These are phyloP conservation scores for Cenchrus purpureus DNA, from an alignment of 176 grass and related monocot genomes.

Conservation along the genomic window DNA sequence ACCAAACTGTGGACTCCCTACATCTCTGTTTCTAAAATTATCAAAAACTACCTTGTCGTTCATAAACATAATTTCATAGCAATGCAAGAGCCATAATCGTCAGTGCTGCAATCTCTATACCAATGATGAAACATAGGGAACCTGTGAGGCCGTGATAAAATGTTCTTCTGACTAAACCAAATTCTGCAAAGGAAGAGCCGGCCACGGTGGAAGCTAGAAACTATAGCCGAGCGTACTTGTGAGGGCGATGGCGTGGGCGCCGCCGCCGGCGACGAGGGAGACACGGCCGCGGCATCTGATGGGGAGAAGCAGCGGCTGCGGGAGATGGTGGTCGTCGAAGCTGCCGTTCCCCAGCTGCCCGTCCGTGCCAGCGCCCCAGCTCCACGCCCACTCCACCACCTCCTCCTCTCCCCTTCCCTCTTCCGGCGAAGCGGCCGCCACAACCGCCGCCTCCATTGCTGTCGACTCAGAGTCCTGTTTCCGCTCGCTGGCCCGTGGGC, in stretches of 20 bases:
- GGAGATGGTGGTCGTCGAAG: slow-evolving; percentile 60
- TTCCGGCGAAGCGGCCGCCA: slow-evolving; percentile 1
- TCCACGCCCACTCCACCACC: slow-evolving; percentile 55
- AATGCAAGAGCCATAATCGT: neutral
- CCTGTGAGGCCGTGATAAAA: too few species aligned
- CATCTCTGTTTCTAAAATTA: neutral
- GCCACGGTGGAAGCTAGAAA: neutral
- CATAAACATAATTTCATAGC: neutral
- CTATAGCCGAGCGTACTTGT: slow-evolving; percentile 41
- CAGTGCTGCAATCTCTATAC: neutral
- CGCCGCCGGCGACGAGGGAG: slow-evolving; percentile 72
- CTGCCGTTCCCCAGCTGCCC: slow-evolving; percentile 79
- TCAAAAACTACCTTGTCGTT: neutral
- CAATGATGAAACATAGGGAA: neutral
- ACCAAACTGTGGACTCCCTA: neutral
- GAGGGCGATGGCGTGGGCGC: slow-evolving; percentile 80
- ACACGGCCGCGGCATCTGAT: slow-evolving; percentile 54
- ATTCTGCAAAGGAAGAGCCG: neutral
- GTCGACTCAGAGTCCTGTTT: neutral
- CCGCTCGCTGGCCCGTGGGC: neutral
- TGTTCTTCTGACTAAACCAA: neutral
- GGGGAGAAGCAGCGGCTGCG: slow-evolving; percentile 58
- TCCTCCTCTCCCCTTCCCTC: slow-evolving; percentile 20
- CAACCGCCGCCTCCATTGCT: slow-evolving; percentile 29
- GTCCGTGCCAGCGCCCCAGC: slow-evolving; percentile 88